Percentiles rank a stretch among this genome's conserved stretches.
These are phyloP conservation scores for Telopea speciosissima DNA, from an alignment of 177 flowering plant species.

Conservation along the genomic window DNA sequence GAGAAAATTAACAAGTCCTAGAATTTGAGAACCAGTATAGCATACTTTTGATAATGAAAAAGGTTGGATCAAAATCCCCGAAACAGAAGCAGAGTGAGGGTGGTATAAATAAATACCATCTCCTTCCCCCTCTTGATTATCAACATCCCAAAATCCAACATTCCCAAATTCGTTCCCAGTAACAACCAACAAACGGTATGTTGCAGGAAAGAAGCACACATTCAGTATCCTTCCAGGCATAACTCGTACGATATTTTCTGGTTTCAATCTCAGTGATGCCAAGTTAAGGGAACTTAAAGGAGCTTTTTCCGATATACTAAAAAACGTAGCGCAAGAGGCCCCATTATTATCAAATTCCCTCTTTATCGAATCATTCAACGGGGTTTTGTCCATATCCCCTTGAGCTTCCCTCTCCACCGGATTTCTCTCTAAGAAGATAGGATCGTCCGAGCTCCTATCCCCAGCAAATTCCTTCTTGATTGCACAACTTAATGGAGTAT, in stretches of 20 bases:
- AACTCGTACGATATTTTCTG: constrained; percentile 37
- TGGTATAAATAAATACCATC: constrained; percentile 33
- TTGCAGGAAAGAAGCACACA: constrained; percentile 35
- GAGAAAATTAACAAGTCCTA: background rate
- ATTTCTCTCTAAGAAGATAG: too few species aligned
- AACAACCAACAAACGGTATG: constrained; percentile 27
- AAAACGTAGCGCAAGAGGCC: background rate
- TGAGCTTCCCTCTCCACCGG: too few species aligned
- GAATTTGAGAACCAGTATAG: background rate
- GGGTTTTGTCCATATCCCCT: background rate
- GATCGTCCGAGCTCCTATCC: background rate
- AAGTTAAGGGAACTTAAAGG: constrained; percentile 12
- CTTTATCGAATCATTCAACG: background rate
- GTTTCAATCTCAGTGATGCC: constrained; percentile 23
- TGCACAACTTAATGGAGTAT: constrained; percentile 4
- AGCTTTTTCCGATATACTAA: background rate
- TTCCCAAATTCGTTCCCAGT: constrained; percentile 50
- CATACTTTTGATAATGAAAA: constrained; percentile 48
- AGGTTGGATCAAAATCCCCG: constrained; percentile 44
- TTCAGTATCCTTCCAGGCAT: constrained; percentile 42
- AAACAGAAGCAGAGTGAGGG: constrained; percentile 58
- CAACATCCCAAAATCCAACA: constrained; percentile 68
- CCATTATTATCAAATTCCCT: background rate
- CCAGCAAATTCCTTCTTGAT: background rate
- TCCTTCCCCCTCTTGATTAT: constrained; percentile 29